Evolutionary conservation across 345 rosid genomes (phyloP), one percentile per base, ranked within the genome.

Genomic region (Aquilaria sinensis): DNA sequence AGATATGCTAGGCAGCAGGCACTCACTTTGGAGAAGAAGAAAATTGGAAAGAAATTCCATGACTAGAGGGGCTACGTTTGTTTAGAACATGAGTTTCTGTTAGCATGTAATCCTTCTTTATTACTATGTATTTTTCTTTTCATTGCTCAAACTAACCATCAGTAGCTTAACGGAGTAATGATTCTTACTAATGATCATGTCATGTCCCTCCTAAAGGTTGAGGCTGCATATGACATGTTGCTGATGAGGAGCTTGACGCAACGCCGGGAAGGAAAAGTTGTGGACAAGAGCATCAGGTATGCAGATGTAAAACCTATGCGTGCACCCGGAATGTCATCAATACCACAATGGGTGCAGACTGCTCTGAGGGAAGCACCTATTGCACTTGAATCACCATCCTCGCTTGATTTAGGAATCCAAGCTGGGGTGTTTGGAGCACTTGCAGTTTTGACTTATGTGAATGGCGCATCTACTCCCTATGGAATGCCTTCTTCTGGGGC

Each of bases 151-250:
- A 23, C 23, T 23, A 23, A 23, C 23, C 23, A 23, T 23, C 23
- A 37, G 43, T 37, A 37, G 43, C 43, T 37, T 3, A 37, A 37
- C 43, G 7, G 43, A 7, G 7, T 37, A 37, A 7, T 37, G 54
- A 37, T 37, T 37, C 43, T 37, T 37, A 3, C 0, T 37, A 16
- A 3, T 37, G 7, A 7, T 3, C 7, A 37, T 37, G 43, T 37
- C 23, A 23, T 23, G 23, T 23, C 23, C 23, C 43, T 37, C 33
- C 62, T 73, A 56, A 72, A 94, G 97, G 96, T 79, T 16, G 97
- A 94, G 75, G 91, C 99, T 71, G 99, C 97, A 6, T 90, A 90
- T 76, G 97, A 94, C 67, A 90, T 94, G 99, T 63, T 94, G 77
- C 97, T 90, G 67, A 90, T 90, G 99, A 82, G 77, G 68, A 94